Conservation (phyloP, 1,139 yeast species). For the Yamadazyma jaroonii region DNA sequence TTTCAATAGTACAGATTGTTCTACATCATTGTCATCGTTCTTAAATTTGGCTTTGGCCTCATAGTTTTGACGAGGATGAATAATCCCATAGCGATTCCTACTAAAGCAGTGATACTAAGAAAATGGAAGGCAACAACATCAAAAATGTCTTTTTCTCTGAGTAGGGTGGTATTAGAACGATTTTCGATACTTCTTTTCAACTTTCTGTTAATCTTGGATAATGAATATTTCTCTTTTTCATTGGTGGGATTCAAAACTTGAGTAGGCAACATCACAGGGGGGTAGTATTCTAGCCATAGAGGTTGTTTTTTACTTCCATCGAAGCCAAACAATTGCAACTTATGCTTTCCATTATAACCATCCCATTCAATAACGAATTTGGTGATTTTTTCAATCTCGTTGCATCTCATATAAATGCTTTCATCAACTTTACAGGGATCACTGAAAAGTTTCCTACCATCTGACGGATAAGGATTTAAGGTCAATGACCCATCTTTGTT, state of each 20-base stretch:
- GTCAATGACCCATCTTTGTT: slow-evolving; percentile 16
- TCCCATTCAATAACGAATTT: slow-evolving; percentile 22
- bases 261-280: slow-evolving; percentile 30
- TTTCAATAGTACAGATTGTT: too few relatives aligned
- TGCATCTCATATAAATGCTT: slow-evolving; percentile 22
- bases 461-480: slow-evolving; percentile 24
- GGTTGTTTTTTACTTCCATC: slow-evolving; percentile 31
- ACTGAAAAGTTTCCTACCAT: slow-evolving; percentile 29
- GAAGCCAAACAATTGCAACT: slow-evolving; percentile 23
- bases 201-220: slow-evolving; percentile 14
- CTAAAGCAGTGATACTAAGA: neutral
- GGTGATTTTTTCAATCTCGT: slow-evolving; percentile 20
- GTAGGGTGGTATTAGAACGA: slow-evolving; percentile 70
- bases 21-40: neutral
- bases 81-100: neutral
- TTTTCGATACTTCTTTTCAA: slow-evolving; percentile 76
- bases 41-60: neutral
- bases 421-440: slow-evolving; percentile 26
- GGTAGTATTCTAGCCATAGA: slow-evolving; percentile 26
- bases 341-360: slow-evolving; percentile 19
- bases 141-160: slow-evolving; percentile 12
- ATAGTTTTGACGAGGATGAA: neutral
- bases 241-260: slow-evolving; percentile 23
- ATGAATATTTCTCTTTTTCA: slow-evolving; percentile 10
- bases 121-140: slow-evolving; percentile 5